phyloP scores from a whole-genome alignment of 2,329 filamentous ascomycete species.

The Beauveria sp. region DNA sequence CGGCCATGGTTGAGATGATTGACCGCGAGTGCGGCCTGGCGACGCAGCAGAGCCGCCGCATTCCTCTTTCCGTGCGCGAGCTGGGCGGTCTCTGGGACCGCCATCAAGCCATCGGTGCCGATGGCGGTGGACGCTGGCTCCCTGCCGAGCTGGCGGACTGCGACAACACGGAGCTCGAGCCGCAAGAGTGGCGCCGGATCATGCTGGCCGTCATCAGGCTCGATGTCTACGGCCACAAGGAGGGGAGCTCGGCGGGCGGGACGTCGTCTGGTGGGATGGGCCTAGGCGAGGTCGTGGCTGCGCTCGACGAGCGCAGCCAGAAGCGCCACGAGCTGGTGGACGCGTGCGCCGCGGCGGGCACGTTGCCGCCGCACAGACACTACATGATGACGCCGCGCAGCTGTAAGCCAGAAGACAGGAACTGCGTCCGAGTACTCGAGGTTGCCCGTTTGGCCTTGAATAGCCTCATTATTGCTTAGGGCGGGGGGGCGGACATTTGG shows the following conservation, averaged over 20 bases:
- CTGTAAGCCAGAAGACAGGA: conserved; percentile 26
- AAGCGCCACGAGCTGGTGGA: conserved; percentile 44
- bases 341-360: conserved; percentile 32
- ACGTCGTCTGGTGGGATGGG: conserved; percentile 26
- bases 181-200: conserved; percentile 45
- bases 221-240: conserved; percentile 48
- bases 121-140: conserved; percentile 1
- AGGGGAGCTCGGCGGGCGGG: conserved; percentile 12
- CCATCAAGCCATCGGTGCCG: conserved; percentile 15
- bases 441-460: conserved; percentile 48
- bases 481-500: not conserved
- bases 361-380: conserved; percentile 17
- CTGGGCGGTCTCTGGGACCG: conserved; percentile 43
- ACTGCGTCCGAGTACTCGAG: conserved; percentile 45
- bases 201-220: conserved; percentile 47
- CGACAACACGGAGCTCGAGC: conserved; percentile 39
- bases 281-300: conserved; percentile 44
- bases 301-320: conserved; percentile 44
- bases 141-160: conserved; percentile 25
- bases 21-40: conserved; percentile 43
- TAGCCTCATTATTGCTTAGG: conserved; percentile 45
- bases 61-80: conserved; percentile 37
- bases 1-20: conserved; percentile 44
- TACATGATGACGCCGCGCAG: conserved; percentile 19
- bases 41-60: conserved; percentile 29